Conservation (phyloP, 345 rosid species). For the Alliaria petiolata region DNA sequence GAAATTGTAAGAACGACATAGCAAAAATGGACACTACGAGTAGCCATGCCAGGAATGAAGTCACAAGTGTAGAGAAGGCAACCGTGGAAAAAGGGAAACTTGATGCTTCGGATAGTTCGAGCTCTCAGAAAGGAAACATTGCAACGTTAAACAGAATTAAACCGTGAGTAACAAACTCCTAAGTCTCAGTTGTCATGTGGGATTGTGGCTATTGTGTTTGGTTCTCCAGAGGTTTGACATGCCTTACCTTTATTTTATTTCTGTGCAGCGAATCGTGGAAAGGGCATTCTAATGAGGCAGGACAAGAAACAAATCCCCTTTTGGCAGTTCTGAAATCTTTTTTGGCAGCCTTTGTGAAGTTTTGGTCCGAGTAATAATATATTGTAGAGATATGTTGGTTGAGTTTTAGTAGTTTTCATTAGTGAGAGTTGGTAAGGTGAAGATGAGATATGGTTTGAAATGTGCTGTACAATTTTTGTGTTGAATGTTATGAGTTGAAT, state of each 20-base stretch:
- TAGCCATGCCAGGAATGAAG: not conserved
- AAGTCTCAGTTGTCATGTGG: not conserved
- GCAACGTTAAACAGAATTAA: conserved; percentile 63
- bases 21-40: conserved; percentile 1
- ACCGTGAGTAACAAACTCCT: conserved; percentile 49
- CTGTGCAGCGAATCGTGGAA: conserved; percentile 76
- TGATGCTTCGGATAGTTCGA: conserved; percentile 29
- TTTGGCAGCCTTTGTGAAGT: conserved; percentile 55
- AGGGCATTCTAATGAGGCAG: conserved; percentile 35
- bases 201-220: conserved; percentile 40
- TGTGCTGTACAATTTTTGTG: conserved; percentile 7
- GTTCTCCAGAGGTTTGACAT: conserved; percentile 11
- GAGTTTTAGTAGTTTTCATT: conserved; percentile 11
- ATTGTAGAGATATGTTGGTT: conserved; percentile 4
- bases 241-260: conserved; percentile 22
- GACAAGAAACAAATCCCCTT: conserved; percentile 48
- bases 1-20: conserved; percentile 18
- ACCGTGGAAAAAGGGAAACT: conserved; percentile 23
- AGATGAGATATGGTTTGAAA: conserved; percentile 16
- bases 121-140: conserved; percentile 35
- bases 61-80: conserved; percentile 18
- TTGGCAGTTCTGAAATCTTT: conserved; percentile 49
- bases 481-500: conserved; percentile 8
- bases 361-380: conserved; percentile 64
- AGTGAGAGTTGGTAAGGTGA: conserved; percentile 30